Evolutionary conservation across 164 flowering plant species (phyloP), one percentile per base, ranked within the genome.

Genomic region (Macadamia tetraphylla): DNA sequence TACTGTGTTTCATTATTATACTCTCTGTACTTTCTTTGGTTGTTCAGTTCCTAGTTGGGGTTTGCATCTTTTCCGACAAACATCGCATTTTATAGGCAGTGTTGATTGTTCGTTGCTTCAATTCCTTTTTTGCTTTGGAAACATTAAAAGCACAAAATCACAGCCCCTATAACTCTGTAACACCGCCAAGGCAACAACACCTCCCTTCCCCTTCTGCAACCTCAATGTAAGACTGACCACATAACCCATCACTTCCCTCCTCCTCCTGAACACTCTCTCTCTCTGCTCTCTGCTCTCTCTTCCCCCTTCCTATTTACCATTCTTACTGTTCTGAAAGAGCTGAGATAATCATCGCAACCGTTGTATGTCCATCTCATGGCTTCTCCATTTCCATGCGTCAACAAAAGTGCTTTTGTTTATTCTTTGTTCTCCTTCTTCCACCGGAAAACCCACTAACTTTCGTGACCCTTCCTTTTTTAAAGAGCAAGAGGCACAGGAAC

Each of bases 111-210:
- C 29, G 12, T 29, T 66, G 9, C 59, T 58, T 71, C 62, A 60
- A 60, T 64, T 71, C 64, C 58, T 43, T 67, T 63, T 59, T 62
- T 46, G 61, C 29, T 64, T 62, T 68, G 68, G 58, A 42, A 67
- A 77, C 81, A 85, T 81, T 85, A 71, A 86, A 81, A 73, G 74
- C 80, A 81, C 75, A 76, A 89, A 86, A 86, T 83, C 78, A 79
- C 83, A 80, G 79, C 79, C 92, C 23, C 23, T 23, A 0, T 23
- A 23, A 23, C 23, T 23, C 23, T 86, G 88, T 85, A 72, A 84
- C 86, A 88, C 92, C 89, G 92, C 89, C 89, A 84, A 83, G 84
- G 83, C 49, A 63, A 78, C 80, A 71, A 83, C 9, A 9, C 81
- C 69, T 52, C 64, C 29, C 69, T 64, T 73, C 23, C 23, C 23